Evolutionary conservation across 2,329 filamentous ascomycete genomes (phyloP), one percentile per base, ranked within the genome.

Genomic region (Pyrenophora seminiperda): DNA sequence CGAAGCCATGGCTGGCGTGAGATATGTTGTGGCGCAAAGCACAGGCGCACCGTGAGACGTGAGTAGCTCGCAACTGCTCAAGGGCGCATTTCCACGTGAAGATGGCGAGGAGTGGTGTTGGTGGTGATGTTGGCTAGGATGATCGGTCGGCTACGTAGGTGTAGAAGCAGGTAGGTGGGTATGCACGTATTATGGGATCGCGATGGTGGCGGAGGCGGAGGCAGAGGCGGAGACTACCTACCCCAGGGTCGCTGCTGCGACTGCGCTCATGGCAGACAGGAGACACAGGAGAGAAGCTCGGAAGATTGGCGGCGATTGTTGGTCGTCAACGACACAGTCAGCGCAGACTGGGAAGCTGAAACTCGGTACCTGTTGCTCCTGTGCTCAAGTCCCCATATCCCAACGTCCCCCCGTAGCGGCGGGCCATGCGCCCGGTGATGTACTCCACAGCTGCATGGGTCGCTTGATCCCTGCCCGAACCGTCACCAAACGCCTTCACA

Each of bases 1-100:
- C 19, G 61, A 52, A 14, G 67, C 57, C 65, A 68, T 68, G 49
- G 41, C 27, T 67, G 48, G 40, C 27, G 24, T 1, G 14, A 1
- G 33, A 19, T 33, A 20, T 27, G 18, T 29, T 40, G 17, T 15
- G 3, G 15, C 31, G 13, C n/a, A 18, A 34, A 31, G 41, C 36
- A 31, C 33, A 37, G 41, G n/a, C 14, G 43, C 15, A 47, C 44
- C 39, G 13, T n/a, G 41, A 18, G 24, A 24, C 15, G 29, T 7
- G 19, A 36, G 29, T 14, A 20, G 43, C 17, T 34, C 6, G 36
- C 10, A 29, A 14, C 18, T 39, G 43, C 20, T 52, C 44, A 52
- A 18, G 40, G 44, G 3, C 29, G 46, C 49, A 57, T 49, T 38
- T 50, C 19, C 37, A 24, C 36, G 54, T 51, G 41, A 44, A 41